Base-by-base conservation (phyloP, 129 eudicot genomes). In the Erigeron canadensis region DNA sequence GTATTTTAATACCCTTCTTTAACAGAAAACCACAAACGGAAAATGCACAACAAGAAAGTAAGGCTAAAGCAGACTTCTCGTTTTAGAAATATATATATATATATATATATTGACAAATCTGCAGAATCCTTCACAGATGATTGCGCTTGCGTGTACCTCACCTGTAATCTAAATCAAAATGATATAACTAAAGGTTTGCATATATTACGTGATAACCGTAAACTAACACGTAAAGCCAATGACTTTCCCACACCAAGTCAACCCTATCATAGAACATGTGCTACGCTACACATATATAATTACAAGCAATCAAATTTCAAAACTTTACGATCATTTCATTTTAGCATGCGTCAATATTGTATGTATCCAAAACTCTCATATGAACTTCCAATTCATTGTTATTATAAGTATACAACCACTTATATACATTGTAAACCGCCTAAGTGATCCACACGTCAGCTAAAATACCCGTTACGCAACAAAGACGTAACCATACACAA, bases 121-220 rank as follows among this genome's bases (percentile, higher is more conserved):
- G 67, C 67, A 77, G 53, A 51, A 77, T 72, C 77, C 51, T 63
- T 70, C 75, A n/a, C 11, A 41, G 43, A 62, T 23, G 70, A 55
- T n/a, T 51, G 75, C 44, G 19, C 60, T 48, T 47, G 69, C 45
- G 63, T 21, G 53, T 10, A 13, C 6, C 67, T 44, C 34, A 59
- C 76, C 81, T 77, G 65, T 46, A 77, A 51, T 69, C 71, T 46
- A 61, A 60, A 21, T 60, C 15, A 7, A 59, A 67, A 57, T 13
- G 22, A 19, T 59, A 67, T 59, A 37, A 45, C 8, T 28, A 0
- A 28, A 47, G 43, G 0, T 1, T 15, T 65, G 41, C 19, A 23
- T 41, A 40, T 41, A 67, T 12, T 8, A 56, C 42, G 53, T 4
- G 23, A 34, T 41, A 56, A 54, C 13, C 19, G 2, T 71, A 71